phyloP scores from a whole-genome alignment of 2,329 filamentous ascomycete genomes.

The Trichoderma brevicompactum region DNA sequence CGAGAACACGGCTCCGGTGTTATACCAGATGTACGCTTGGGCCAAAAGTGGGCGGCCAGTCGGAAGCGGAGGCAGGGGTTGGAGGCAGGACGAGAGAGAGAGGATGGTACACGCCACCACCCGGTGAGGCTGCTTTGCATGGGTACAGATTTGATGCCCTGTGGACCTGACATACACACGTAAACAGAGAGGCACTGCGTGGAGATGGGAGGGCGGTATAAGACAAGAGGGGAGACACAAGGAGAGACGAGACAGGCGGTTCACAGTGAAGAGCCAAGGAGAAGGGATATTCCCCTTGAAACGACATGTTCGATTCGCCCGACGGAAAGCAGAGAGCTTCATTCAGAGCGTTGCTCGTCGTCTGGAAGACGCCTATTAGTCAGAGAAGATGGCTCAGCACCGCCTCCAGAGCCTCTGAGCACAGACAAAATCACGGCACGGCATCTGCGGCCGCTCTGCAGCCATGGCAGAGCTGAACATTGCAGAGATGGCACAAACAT shows the following conservation, averaged over 20 bases:
- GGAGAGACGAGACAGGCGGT: neutral
- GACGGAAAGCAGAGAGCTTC: neutral
- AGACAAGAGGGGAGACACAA: conserved; percentile 16
- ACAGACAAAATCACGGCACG: too few species aligned
- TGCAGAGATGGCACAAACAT: neutral
- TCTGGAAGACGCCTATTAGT: too few species aligned
- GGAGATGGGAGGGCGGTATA: conserved; percentile 13
- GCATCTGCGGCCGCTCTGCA: too few species aligned
- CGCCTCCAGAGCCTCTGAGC: neutral
- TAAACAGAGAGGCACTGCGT: conserved; percentile 14
- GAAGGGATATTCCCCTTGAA: neutral
- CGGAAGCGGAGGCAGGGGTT: conserved; percentile 14
- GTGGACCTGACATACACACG: conserved; percentile 24
- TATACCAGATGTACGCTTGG: conserved; percentile 11
- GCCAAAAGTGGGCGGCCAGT: conserved; percentile 7
- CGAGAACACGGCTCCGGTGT: conserved; percentile 21
- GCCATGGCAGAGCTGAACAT: conserved; percentile 9
- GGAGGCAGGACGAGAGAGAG: neutral
- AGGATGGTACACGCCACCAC: conserved; percentile 8
- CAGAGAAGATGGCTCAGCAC: neutral
- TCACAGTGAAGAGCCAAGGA: neutral
- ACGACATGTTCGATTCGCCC: neutral
- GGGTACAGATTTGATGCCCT: conserved; percentile 1
- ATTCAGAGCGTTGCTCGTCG: too few species aligned
- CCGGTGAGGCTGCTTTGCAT: conserved; percentile 25